Base-by-base conservation (phyloP, 2,329 filamentous ascomycete genomes). In the Polychaeton citri region DNA sequence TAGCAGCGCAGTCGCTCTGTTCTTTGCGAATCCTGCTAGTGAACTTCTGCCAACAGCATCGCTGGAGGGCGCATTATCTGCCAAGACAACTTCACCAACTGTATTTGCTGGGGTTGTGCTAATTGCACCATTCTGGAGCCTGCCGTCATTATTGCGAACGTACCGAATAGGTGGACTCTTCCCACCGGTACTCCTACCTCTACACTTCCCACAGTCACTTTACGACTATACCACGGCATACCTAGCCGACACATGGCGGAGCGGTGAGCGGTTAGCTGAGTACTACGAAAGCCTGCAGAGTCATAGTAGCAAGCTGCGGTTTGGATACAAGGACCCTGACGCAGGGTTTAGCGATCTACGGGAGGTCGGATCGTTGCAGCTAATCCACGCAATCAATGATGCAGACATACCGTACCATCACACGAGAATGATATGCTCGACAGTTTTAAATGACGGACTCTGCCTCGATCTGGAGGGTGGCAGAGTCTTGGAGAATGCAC, bases 351-450 rank as follows among this genome's bases (percentile, higher is more conserved):
- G 18, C 13, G 30, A 16, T 10, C 13, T 16, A 16, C 69, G 38
- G 5, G 43, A 30, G 7, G 40, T 45, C 37, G 54, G 52, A 5
- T 46, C 77, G 16, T 61, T 95, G 15, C 76, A 72, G 30, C 63
- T 95, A 30, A 62, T 96, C 2, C 88, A 95, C 49, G 82, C 86
- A 12, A 69, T 71, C 36, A 74, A 94, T 50, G 88, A 96, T 54
- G 63, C 65, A 39, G 84, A 94, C 47, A 94, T 96, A 40, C 77
- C 82, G 0, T 88, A 75, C 62, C 69, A 63, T 1, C 77, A 86
- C 50, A 75, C 76, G 30, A 71, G 79, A 46, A 66, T 64, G 44
- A 59, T 83, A 2, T 84, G 82, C 52, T 62, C 62, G 19, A 66
- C 70, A 1, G 72, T 76, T 0, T 71, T 71, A 2, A 68, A 66